Evolutionary conservation across 305 asterid genomes (phyloP).

Genomic region (Euphrasia arctica): DNA sequence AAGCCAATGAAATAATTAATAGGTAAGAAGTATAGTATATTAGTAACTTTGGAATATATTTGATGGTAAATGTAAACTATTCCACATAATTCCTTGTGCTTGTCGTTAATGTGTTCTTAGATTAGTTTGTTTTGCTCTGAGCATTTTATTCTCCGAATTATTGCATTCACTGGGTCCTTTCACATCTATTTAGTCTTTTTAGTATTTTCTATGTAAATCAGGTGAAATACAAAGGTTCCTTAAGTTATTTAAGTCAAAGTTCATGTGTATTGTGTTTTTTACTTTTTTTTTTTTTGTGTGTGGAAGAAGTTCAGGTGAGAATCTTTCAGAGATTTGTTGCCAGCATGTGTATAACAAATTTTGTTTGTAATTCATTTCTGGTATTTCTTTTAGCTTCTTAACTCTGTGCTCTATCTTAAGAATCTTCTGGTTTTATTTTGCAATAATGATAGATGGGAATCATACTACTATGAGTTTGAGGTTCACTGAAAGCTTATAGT

Average conservation of each 20-base stretch:
- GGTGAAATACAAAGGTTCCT: not conserved
- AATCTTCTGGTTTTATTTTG: conserved; percentile 9
- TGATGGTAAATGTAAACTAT: conserved; percentile 15
- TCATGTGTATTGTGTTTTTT: not conserved
- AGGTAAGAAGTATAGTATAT: conserved; percentile 50
- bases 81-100: not conserved
- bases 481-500: not conserved
- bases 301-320: not conserved
- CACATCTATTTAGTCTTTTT: not conserved
- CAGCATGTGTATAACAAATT: not conserved
- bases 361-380: conserved; percentile 1
- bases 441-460: not conserved
- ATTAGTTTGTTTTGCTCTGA: too few relatives aligned
- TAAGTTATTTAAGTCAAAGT: conserved; percentile 11
- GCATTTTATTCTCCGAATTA: conserved; percentile 9
- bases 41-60: conserved; percentile 14
- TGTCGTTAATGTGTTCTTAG: too few relatives aligned
- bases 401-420: not conserved
- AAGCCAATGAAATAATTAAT: conserved; percentile 85
- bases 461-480: conserved; percentile 16
- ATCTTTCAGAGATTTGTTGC: conserved; percentile 14
- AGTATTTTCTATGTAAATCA: not conserved
- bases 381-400: conserved; percentile 2
- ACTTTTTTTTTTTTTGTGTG: not conserved
- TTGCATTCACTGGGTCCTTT: conserved; percentile 8